phyloP scores from a whole-genome alignment of 805 yeast species.

The Candida sphagnicola region DNA sequence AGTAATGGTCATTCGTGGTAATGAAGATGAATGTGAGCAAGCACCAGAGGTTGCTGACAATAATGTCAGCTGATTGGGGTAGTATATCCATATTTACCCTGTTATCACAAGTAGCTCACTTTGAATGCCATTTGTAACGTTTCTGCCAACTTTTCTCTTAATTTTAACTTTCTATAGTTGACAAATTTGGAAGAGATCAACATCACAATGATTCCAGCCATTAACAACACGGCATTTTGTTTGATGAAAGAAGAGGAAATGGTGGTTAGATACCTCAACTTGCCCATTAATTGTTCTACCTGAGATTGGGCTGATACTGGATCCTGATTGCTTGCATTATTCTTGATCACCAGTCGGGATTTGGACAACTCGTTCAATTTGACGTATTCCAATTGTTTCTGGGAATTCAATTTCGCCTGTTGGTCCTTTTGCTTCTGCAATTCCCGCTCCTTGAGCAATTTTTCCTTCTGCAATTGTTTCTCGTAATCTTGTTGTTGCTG shows the following conservation, averaged over 20 bases:
- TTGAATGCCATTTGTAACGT: slow-evolving; percentile 43
- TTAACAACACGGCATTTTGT: slow-evolving; percentile 25
- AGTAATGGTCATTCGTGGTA: too few species aligned
- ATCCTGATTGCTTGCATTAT: slow-evolving; percentile 11
- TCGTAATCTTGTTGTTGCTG: slow-evolving; percentile 4
- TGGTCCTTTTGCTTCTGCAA: slow-evolving; percentile 11
- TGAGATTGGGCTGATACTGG: slow-evolving; percentile 20
- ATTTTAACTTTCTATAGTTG: slow-evolving; percentile 20
- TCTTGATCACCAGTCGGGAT: slow-evolving; percentile 6
- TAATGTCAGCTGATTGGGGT: too few species aligned
- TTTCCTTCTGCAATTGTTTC: slow-evolving; percentile 8
- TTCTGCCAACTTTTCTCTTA: slow-evolving; percentile 28
- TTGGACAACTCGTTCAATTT: slow-evolving; percentile 4
- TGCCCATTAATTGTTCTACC: slow-evolving; percentile 27
- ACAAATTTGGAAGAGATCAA: slow-evolving; percentile 19
- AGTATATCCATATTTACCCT: too few species aligned
- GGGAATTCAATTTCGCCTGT: slow-evolving; percentile 13
- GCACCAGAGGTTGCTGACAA: too few species aligned
- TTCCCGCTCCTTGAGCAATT: slow-evolving; percentile 8
- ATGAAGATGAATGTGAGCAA: too few species aligned
- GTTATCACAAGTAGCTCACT: slow-evolving; percentile 31
- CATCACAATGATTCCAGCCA: slow-evolving; percentile 17
- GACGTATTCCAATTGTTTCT: slow-evolving; percentile 20
- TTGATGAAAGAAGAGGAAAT: slow-evolving; percentile 13
- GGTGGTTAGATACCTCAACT: background rate